Evolutionary conservation across 129 eudicot species (phyloP).

Genomic region (Gnaphalium uliginosum): DNA sequence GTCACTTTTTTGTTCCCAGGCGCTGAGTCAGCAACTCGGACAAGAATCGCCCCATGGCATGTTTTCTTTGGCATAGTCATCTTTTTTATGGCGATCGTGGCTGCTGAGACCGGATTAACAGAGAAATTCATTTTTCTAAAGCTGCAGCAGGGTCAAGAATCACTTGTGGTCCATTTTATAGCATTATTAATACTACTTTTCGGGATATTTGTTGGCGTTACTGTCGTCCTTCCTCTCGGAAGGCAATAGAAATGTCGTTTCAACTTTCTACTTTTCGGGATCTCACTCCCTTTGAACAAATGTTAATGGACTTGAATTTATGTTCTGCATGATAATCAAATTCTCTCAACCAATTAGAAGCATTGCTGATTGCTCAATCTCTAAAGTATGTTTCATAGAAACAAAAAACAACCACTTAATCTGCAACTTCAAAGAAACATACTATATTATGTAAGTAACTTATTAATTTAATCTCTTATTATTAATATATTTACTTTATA

Average conservation of each 20-base stretch:
- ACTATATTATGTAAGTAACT: not conserved
- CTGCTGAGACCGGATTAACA: conserved; percentile 51
- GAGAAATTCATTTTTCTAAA: conserved; percentile 47
- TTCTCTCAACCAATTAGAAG: not conserved
- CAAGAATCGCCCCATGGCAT: conserved; percentile 60
- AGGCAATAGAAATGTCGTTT: conserved; percentile 19
- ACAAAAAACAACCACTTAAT: too few species aligned
- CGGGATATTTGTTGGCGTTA: conserved; percentile 47
- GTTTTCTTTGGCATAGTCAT: conserved; percentile 48
- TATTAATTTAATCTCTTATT: too few species aligned
- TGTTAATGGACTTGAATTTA: not conserved
- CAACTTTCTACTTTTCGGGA: not conserved
- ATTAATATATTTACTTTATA: too few species aligned
- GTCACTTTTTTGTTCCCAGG: conserved; percentile 47
- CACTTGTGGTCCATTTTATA: conserved; percentile 61
- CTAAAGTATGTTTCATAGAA: not conserved
- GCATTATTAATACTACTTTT: conserved; percentile 57
- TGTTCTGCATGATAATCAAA: not conserved
- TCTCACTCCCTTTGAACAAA: not conserved
- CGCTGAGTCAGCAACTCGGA: conserved; percentile 43
- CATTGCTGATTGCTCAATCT: not conserved
- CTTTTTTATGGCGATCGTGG: conserved; percentile 50
- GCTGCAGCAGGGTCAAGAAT: conserved; percentile 50
- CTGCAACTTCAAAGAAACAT: not conserved
- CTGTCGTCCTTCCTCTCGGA: conserved; percentile 32